These are phyloP conservation scores for Aspergillus diversus DNA, from an alignment of 495 filamentous ascomycete genomes.

Conservation along the genomic window DNA sequence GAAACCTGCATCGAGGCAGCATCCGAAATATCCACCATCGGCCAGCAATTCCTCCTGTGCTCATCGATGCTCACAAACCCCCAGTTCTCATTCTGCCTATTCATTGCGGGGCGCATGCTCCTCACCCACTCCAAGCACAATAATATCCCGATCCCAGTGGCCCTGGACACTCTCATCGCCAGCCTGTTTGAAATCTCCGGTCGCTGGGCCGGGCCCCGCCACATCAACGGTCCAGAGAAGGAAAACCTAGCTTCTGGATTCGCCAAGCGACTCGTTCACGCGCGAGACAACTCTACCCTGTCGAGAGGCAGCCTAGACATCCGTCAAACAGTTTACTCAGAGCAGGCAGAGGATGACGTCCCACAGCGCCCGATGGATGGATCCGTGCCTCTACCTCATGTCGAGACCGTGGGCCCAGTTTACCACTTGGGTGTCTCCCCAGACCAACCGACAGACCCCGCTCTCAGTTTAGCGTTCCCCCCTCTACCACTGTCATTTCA, in stretches of 20 bases:
- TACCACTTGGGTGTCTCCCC: background rate
- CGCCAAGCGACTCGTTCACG: conserved; percentile 34
- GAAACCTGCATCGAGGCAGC: conserved; percentile 33
- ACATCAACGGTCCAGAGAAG: conserved; percentile 3
- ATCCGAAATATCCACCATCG: conserved; percentile 28
- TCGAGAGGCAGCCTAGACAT: conserved; percentile 33
- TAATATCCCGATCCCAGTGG: conserved; percentile 22
- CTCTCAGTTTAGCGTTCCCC: conserved; percentile 39
- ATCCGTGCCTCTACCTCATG: too few species aligned
- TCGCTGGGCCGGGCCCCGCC: conserved; percentile 33
- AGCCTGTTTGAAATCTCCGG: conserved; percentile 37
- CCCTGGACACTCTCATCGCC: conserved; percentile 31
- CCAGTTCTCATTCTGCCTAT: conserved; percentile 33
- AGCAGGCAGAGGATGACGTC: conserved; percentile 20
- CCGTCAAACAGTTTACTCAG: conserved; percentile 40
- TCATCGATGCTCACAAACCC: conserved; percentile 28
- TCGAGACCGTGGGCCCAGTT: too few species aligned
- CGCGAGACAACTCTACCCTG: conserved; percentile 26
- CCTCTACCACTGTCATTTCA: conserved; percentile 40
- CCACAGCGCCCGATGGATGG: background rate
- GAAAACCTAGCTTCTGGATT: conserved; percentile 41
- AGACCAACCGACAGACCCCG: conserved; percentile 22
- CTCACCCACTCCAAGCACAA: conserved; percentile 35
- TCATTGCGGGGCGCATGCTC: conserved; percentile 37
- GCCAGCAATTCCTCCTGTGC: conserved; percentile 24